Base-by-base conservation (phyloP, 768 basidiomycete genomes). In the Tricholoma sp. region DNA sequence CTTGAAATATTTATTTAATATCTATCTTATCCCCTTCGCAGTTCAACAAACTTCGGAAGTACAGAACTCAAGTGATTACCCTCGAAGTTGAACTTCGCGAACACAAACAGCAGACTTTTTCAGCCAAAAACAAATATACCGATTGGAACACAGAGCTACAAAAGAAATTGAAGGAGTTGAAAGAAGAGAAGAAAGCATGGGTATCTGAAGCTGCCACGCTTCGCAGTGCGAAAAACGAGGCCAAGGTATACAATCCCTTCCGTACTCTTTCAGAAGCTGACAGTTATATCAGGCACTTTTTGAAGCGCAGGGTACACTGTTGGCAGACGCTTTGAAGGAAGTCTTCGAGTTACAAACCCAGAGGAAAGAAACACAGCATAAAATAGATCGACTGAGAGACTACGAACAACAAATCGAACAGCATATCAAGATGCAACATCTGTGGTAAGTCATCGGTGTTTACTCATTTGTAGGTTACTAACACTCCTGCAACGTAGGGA, bases 371-470 rank as follows among this genome's bases (percentile, higher is more conserved):
- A 85, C 79, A 47, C 81, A 85, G 57, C 89, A 89, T 63, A 94
- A 94, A 66, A 81, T 96, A 11, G 84, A 86, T 58, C 81, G 89
- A 15, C 74, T 96, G 42, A 74, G 78, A 50, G 92, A 96, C 68
- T 96, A 94, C 61, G 94, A 97, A 66, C 76, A 74, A n/a, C 87
- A 90, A 62, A 91, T 96, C 45, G 86, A 91, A 52, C 89, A 94
- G 63, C 80, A 91, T 57, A 74, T 86, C 42, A 82, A 84, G 55
- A 80, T 88, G 64, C 89, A 92, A 65, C 78, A 80, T 51, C 70
- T 93, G 61, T 96, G 93, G 94, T 91, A 68, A 31, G 82, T 70
- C 3, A 28, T 6, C 33, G 11, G 13, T n/a, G 33, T 1, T 31
- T 50, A 55, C 39, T 44, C 44, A 8, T 6, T 17, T 1, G 33